Conservation (phyloP, 345 rosid genomes). For the Acer yangbiense region DNA sequence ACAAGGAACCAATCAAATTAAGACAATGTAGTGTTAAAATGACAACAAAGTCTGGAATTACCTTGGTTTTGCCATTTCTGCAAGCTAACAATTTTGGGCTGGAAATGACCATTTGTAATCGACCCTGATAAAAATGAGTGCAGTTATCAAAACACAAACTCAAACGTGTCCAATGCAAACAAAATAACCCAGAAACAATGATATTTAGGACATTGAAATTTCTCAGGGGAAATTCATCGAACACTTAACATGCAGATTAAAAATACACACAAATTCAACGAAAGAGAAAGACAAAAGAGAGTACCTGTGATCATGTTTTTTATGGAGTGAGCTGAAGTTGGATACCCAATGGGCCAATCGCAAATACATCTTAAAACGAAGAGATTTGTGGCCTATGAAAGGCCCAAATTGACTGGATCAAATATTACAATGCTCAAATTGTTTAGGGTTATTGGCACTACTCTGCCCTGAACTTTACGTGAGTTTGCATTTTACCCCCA, state of each 20-base stretch:
- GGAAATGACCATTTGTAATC: slow-evolving; percentile 8
- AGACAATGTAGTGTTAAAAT: background rate
- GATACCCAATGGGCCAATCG: too few species aligned
- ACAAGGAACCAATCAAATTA: too few species aligned
- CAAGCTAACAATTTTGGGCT: slow-evolving; percentile 20
- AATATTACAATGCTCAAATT: background rate
- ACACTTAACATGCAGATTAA: slow-evolving; percentile 21
- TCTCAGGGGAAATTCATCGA: slow-evolving; percentile 34
- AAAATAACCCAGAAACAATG: background rate
- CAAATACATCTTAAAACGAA: background rate
- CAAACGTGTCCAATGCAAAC: background rate
- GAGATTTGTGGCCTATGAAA: background rate
- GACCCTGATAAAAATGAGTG: slow-evolving; percentile 17
- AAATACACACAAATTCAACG: background rate
- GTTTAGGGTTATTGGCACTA: too few species aligned
- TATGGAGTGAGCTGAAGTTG: background rate
- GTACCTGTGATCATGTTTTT: slow-evolving; percentile 25
- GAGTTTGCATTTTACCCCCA: too few species aligned
- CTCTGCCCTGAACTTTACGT: too few species aligned
- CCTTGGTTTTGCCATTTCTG: slow-evolving; percentile 20
- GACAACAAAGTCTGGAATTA: slow-evolving; percentile 2
- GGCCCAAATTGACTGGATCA: background rate
- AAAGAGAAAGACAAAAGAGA: background rate
- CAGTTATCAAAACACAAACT: background rate
- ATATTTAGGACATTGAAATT: background rate